Base-by-base conservation (phyloP, 768 basidiomycete genomes). In the Psilocybe cyanescens region DNA sequence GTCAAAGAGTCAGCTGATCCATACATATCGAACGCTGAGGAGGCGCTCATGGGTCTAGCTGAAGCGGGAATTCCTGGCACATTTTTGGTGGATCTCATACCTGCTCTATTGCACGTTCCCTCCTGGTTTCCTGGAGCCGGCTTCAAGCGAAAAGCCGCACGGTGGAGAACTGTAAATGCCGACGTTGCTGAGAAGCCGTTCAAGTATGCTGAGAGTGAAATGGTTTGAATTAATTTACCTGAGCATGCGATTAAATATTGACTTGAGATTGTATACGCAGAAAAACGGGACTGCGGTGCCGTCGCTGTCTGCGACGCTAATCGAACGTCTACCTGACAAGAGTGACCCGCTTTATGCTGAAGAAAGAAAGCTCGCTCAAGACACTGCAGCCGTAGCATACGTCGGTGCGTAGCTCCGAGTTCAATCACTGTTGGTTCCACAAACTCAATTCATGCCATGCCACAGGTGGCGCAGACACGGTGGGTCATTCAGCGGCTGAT, bases 71-170 rank as follows among this genome's bases (percentile, higher is more conserved):
- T 74, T 64, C 58, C 77, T 67, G 55, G 74, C 12, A 37, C 64
- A 46, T 70, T 67, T 45, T 33, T 74, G 3, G 68, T 71, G 17
- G 68, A 74, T 55, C 54, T 68, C 0, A 17, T 49, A 67, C 49
- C 72, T 66, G 17, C 63, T 17, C 59, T 80, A 46, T 72, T 69
- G n/a, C 68, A 78, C 54, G 62, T 79, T 8, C 80, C 80, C 0
- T 46, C 59, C 0, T 82, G 79, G 79, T 59, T 80, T 28, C 79
- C 79, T 12, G 78, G 79, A 14, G 75, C 76, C 3, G 70, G 68
- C 2, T 80, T 77, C 68, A 67, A 75, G 58, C 65, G 65, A 39
- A 67, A 63, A 52, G 70, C 71, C 14, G 58, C 60, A 8, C 55
- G 49, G 2, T 73, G 61, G 69, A 60, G 49, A 8, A 45, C 59